Percentiles rank a stretch among this genome's conserved stretches.
Evolutionary conservation across 1,284 basidiomycete species (phyloP).

Genomic region (Hypsizygus ulmarius): DNA sequence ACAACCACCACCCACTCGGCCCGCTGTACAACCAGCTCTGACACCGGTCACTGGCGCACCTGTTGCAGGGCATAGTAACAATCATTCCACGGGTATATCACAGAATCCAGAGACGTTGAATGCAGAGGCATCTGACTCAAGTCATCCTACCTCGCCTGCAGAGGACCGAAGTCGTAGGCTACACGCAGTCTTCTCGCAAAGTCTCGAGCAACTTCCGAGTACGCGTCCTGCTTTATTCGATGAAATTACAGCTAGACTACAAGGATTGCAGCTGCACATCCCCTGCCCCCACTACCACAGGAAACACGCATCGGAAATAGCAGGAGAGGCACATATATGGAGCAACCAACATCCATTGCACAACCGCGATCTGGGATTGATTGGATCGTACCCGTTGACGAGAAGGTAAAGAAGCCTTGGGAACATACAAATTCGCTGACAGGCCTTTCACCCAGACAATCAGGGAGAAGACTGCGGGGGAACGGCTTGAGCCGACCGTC

Average conservation of each 20-base stretch:
- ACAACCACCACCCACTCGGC: background rate
- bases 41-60: background rate
- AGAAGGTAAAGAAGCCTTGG: slow-evolving; percentile 15
- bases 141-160: too few species aligned
- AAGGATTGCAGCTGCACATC: background rate
- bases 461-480: slow-evolving; percentile 35
- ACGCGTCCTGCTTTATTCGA: background rate
- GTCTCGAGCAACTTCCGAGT: too few species aligned
- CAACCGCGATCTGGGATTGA: slow-evolving; percentile 22
- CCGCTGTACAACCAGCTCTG: background rate
- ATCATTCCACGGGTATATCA: slow-evolving; percentile 2
- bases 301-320: slow-evolving; percentile 9
- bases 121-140: background rate
- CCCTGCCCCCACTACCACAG: slow-evolving; percentile 10
- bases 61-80: slow-evolving; percentile 1
- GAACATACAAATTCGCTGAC: background rate
- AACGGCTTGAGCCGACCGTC: slow-evolving; percentile 46
- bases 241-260: background rate
- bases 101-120: slow-evolving; percentile 9
- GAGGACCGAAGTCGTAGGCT: too few species aligned
- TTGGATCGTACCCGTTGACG: slow-evolving; percentile 24
- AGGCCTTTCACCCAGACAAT: slow-evolving; percentile 10
- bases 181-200: too few species aligned
- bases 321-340: slow-evolving; percentile 8
- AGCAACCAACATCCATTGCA: slow-evolving; percentile 6